Conservation (phyloP, 192 early-diverging fungal genomes). For the Backusella australiensis region DNA sequence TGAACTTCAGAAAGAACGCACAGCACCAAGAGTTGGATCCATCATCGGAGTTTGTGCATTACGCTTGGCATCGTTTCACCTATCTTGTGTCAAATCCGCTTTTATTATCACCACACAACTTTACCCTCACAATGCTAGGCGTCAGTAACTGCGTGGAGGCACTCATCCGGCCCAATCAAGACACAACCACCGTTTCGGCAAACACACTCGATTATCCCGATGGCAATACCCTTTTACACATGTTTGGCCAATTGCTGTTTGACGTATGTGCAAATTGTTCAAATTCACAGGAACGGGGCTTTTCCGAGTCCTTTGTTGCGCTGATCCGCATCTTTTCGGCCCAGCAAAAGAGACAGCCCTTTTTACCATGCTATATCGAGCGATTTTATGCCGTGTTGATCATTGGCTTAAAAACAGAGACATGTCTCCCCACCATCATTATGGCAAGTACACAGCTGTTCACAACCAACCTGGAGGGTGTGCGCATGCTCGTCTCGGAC, state of each 20-base stretch:
- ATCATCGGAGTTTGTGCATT: slow-evolving; percentile 59
- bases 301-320: slow-evolving; percentile 65
- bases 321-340: slow-evolving; percentile 76
- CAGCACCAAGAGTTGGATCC: slow-evolving; percentile 44
- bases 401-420: slow-evolving; percentile 57
- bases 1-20: slow-evolving; percentile 48
- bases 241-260: slow-evolving; percentile 83
- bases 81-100: slow-evolving; percentile 53
- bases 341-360: slow-evolving; percentile 54
- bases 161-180: slow-evolving; percentile 36
- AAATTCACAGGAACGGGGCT: slow-evolving; percentile 46
- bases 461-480: slow-evolving; percentile 63
- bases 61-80: slow-evolving; percentile 72
- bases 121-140: slow-evolving; percentile 47
- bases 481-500: slow-evolving; percentile 68
- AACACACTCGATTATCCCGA: slow-evolving; percentile 38
- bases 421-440: slow-evolving; percentile 66
- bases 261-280: slow-evolving; percentile 46
- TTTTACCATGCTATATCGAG: slow-evolving; percentile 64
- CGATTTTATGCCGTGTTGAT: slow-evolving; percentile 66
- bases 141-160: slow-evolving; percentile 55
- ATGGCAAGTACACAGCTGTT: slow-evolving; percentile 61
- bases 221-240: slow-evolving; percentile 75
- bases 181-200: not conserved
- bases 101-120: slow-evolving; percentile 48